phyloP scores from a whole-genome alignment of 2,329 filamentous ascomycete species.

The Neobulgaria alba region DNA sequence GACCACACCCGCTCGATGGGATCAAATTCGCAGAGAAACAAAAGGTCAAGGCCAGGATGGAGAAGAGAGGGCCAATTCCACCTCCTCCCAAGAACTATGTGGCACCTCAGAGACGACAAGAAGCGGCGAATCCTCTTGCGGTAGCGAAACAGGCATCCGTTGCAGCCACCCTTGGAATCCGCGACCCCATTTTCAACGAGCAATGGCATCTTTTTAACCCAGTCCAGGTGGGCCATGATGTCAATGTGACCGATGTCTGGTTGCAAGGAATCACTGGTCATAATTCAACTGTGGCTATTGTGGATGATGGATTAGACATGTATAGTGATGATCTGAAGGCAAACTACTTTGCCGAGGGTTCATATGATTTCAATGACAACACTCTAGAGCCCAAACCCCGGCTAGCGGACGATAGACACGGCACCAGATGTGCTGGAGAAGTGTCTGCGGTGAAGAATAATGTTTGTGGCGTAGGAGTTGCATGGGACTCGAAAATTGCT shows the following conservation, averaged over 20 bases:
- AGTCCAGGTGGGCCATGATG: constrained; percentile 72
- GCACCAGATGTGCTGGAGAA: constrained; percentile 90
- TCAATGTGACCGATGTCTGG: constrained; percentile 96
- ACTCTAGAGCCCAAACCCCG: constrained; percentile 69
- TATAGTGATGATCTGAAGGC: constrained; percentile 83
- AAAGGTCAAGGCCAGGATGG: constrained; percentile 49
- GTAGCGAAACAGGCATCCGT: constrained; percentile 51
- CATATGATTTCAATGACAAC: constrained; percentile 93
- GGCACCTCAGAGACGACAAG: constrained; percentile 12
- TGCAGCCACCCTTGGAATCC: constrained; percentile 60
- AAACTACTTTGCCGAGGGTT: constrained; percentile 90
- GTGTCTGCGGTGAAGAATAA: constrained; percentile 87
- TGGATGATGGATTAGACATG: constrained; percentile 95
- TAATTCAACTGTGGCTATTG: constrained; percentile 83
- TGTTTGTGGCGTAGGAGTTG: constrained; percentile 90
- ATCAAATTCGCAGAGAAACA: constrained; percentile 78
- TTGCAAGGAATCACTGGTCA: constrained; percentile 81
- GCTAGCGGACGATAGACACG: constrained; percentile 80
- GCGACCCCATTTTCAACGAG: constrained; percentile 82
- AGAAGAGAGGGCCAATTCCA: constrained; percentile 38
- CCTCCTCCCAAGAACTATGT: constrained; percentile 17
- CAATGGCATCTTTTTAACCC: constrained; percentile 96
- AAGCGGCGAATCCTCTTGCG: constrained; percentile 29
- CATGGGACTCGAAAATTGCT: constrained; percentile 83
- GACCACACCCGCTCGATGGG: constrained; percentile 56